Evolutionary conservation across 2,329 filamentous ascomycete species (phyloP).

Genomic region (Cladophialophora carrionii): DNA sequence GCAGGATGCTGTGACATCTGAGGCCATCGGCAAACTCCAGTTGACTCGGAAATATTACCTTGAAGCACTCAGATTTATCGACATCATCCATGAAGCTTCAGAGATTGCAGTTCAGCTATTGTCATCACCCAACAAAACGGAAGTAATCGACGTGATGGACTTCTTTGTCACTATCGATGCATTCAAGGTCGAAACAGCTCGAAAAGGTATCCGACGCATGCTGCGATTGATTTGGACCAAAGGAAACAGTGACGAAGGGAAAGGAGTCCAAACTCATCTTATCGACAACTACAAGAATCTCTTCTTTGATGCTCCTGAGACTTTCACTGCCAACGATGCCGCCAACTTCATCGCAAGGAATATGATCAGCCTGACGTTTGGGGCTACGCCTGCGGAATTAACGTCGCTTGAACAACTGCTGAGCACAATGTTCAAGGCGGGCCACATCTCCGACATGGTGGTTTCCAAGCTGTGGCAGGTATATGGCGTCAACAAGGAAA

Average conservation of each 20-base stretch:
- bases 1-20: slow-evolving; percentile 84
- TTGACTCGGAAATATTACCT: slow-evolving; percentile 87
- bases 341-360: slow-evolving; percentile 96
- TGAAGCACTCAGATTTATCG: slow-evolving; percentile 93
- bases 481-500: slow-evolving; percentile 91
- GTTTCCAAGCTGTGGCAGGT: slow-evolving; percentile 96
- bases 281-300: slow-evolving; percentile 96
- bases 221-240: slow-evolving; percentile 98
- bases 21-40: slow-evolving; percentile 84
- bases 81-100: slow-evolving; percentile 83
- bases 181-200: slow-evolving; percentile 93
- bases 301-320: slow-evolving; percentile 92
- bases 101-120: slow-evolving; percentile 81
- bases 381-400: slow-evolving; percentile 88
- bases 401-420: slow-evolving; percentile 94
- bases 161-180: slow-evolving; percentile 95
- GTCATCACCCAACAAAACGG: slow-evolving; percentile 94
- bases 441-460: slow-evolving; percentile 81
- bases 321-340: slow-evolving; percentile 83
- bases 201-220: slow-evolving; percentile 91
- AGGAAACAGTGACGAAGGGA: slow-evolving; percentile 97
- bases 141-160: slow-evolving; percentile 98
- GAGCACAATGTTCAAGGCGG: slow-evolving; percentile 96
- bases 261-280: slow-evolving; percentile 92
- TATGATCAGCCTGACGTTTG: slow-evolving; percentile 98